Base-by-base conservation (phyloP, 495 filamentous ascomycete genomes). In the Articulospora tetracladia region DNA sequence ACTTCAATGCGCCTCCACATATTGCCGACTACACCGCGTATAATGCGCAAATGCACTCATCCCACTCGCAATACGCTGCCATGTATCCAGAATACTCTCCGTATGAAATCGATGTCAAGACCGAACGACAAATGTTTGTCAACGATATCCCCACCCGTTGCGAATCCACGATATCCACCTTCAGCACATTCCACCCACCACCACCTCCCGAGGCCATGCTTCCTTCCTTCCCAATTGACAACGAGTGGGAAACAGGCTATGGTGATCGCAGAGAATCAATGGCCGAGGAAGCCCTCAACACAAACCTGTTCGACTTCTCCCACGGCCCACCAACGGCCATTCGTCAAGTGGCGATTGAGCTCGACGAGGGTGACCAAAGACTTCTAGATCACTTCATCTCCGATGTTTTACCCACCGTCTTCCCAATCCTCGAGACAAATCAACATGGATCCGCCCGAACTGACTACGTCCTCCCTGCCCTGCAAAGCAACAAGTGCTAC, bases 81-180 rank as follows among this genome's bases (percentile, higher is more conserved):
- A 12, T 73, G 56, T 70, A 68, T 24, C 65, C 65, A 19, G 68
- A 76, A 57, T 64, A 86, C 74, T 81, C 86, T 19, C 91, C 92
- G 0, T 97, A 95, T 69, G 93, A 97, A 70, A 87, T 97, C 60
- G 94, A 98, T 71, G 88, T 97, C 76, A 92, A 89, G 79, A 97
- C 94, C 0, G 92, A 96, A 73, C 83, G 92, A 62, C 92, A 98
- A 69, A 93, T 92, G 74, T 98, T 90, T 71, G 84, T 98, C 68
- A 91, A 97, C 65, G 91, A 96, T 71, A 80, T 96, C 51, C 91
- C 88, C 1, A 85, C 91, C 19, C 79, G 92, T 20, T 79, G 88
- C 55, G 91, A 97, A 68, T 94, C 91, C 2, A 86, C 88, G 4
- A 84, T 88, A 19, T 93, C 91, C 0, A 95, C 91, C 15, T 96